Percentiles rank a stretch among this genome's conserved stretches.
These are phyloP conservation scores for Tanacetum coccineum DNA, from an alignment of 129 eudicot genomes.

Conservation along the genomic window DNA sequence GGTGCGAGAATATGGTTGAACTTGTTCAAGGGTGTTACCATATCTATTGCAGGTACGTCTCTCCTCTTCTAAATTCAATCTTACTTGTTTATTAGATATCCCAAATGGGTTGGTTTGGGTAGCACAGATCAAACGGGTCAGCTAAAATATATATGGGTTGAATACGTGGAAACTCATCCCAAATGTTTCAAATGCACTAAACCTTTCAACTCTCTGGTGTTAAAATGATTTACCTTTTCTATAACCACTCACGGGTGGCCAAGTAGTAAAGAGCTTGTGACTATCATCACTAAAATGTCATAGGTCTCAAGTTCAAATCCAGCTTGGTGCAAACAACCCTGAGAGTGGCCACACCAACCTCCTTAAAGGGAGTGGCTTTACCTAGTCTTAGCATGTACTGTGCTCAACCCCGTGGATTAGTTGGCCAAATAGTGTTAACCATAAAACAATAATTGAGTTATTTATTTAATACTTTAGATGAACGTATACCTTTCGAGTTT, in stretches of 20 bases:
- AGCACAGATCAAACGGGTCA: not conserved
- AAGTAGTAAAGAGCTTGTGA: too few relatives aligned
- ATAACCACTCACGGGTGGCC: too few relatives aligned
- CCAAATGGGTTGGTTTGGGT: not conserved
- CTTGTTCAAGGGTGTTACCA: conserved; percentile 61
- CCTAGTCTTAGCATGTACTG: too few relatives aligned
- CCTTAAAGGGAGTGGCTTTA: too few relatives aligned
- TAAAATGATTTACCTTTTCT: not conserved
- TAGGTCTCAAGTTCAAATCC: too few relatives aligned
- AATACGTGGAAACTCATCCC: not conserved
- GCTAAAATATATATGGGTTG: not conserved
- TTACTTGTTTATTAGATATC: not conserved
- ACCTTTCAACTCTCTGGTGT: not conserved
- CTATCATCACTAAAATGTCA: not conserved
- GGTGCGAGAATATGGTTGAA: conserved; percentile 55
- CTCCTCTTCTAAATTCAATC: not conserved
- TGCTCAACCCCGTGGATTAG: not conserved
- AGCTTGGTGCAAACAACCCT: too few relatives aligned
- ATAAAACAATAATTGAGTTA: not conserved
- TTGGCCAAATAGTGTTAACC: not conserved
- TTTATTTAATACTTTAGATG: not conserved
- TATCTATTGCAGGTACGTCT: conserved; percentile 55
- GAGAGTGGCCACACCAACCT: too few relatives aligned
- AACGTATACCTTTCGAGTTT: not conserved
- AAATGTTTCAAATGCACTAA: conserved; percentile 1